Base-by-base conservation (phyloP, 2,329 filamentous ascomycete species). In the Nemania diffusa region DNA sequence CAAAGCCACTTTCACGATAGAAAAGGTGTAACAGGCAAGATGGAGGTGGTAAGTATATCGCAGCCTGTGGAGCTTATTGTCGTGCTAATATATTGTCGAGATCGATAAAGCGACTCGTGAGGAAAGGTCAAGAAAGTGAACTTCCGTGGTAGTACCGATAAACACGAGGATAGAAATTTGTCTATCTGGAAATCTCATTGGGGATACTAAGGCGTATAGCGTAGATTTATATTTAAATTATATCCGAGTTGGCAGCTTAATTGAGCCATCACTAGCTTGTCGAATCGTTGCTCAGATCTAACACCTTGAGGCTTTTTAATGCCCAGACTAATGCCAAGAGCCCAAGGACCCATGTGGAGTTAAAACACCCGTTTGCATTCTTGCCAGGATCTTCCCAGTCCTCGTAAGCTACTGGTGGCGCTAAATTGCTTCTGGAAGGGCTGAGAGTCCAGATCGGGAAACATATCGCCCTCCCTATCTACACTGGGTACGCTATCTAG, bases 1-100 rank as follows among this genome's bases (percentile, higher is more conserved):
- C n/a, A 69, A 70, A 52, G 70, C 70, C 11, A 44, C 67, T 20
- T 65, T 63, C 46, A 72, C 70, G 7, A 34, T 69, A 24, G 70
- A 73, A 7, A 40, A 64, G 37, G 69, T 40, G 71, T 71, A 8
- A 42, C 26, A 29, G 61, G 61, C 46, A 72, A 69, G 55, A 68
- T 72, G 62, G 69, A 67, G 59, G 2, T 64, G 11, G 68, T 68
- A n/a, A 67, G 69, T 71, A 61, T 3, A 42, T 61, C 32, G 37
- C 37, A 5, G 37, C 17, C 8, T 40, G 5, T 40, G 11, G 11
- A 2, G 32, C 32, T 34, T 34, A 46, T 24, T 20, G 20, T 24
- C 11, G 22, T 11, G 42, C 60, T 62, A 42, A 68, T 55, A 17
- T 24, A 26, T 20, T 29, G n/a, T 40, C n/a, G 32, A 71, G 67